A percentile compares a stretch with the other conserved stretches of the same genome.
These are phyloP conservation scores for Irpex lacteus DNA, from an alignment of 1,284 basidiomycete genomes.

Conservation along the genomic window DNA sequence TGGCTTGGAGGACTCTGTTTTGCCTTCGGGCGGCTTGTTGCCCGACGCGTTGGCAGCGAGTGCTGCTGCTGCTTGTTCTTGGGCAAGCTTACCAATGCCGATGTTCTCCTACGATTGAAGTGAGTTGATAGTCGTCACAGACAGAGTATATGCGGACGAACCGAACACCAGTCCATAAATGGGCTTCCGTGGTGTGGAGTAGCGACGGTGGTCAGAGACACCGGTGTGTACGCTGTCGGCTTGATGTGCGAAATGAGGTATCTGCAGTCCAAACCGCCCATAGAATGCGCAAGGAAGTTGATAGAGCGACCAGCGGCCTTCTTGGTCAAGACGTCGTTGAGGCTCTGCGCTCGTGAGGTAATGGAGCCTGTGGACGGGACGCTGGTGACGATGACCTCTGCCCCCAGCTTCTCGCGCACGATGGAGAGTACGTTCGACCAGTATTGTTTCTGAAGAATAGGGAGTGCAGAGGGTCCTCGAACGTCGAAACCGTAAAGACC, in stretches of 20 bases:
- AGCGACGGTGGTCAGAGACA: constrained; percentile 87
- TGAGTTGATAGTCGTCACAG: constrained; percentile 10
- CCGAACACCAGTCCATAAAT: constrained; percentile 99
- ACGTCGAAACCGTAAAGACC: constrained; percentile 96
- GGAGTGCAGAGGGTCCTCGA: constrained; percentile 72
- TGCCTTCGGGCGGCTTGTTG: constrained; percentile 3
- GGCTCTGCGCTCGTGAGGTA: constrained; percentile 73
- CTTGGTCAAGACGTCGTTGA: constrained; percentile 74
- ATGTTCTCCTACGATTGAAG: constrained; percentile 64
- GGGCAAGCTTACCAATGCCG: constrained; percentile 68
- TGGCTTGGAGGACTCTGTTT: constrained; percentile 27
- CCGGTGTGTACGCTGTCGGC: constrained; percentile 81
- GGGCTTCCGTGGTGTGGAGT: constrained; percentile 96
- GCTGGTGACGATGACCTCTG: constrained; percentile 92
- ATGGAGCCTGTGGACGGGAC: constrained; percentile 97
- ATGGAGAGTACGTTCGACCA: constrained; percentile 91
- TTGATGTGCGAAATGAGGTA: constrained; percentile 86
- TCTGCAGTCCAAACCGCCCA: constrained; percentile 95
- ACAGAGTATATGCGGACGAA: background rate
- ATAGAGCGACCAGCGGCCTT: constrained; percentile 72
- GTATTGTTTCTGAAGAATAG: constrained; percentile 87
- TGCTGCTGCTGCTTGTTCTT: constrained; percentile 29
- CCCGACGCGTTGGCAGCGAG: background rate
- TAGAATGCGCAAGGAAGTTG: constrained; percentile 96
- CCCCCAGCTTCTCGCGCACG: constrained; percentile 81